These are phyloP conservation scores for Colletotrichum sp. DNA, from an alignment of 2,329 filamentous ascomycete species.

Conservation along the genomic window DNA sequence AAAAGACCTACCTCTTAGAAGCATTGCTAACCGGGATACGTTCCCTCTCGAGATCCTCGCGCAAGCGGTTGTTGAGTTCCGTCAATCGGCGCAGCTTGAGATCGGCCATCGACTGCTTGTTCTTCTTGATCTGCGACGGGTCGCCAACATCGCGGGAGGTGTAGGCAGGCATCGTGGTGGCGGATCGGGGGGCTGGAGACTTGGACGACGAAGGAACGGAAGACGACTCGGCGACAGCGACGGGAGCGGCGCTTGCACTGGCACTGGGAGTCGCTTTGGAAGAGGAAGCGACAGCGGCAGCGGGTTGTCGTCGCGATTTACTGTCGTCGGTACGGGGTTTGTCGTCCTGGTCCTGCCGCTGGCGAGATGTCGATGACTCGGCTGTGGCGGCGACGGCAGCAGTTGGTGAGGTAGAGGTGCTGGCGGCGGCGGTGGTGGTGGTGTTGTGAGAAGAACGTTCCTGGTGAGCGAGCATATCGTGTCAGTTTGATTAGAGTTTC, in stretches of 20 bases:
- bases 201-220: constrained; percentile 16
- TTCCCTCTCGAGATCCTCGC: constrained; percentile 94
- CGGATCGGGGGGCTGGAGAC: constrained; percentile 22
- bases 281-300: not conserved
- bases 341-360: constrained; percentile 14
- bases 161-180: constrained; percentile 66
- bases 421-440: constrained; percentile 1
- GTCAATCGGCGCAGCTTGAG: constrained; percentile 95
- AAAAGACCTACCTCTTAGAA: constrained; percentile 73
- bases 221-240: constrained; percentile 13
- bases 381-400: constrained; percentile 4
- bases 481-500: constrained; percentile 24
- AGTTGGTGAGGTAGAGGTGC: not conserved
- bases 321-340: constrained; percentile 1
- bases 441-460: constrained; percentile 14
- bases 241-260: not conserved
- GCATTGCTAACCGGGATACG: constrained; percentile 96
- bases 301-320: constrained; percentile 6
- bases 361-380: constrained; percentile 8
- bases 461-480: constrained; percentile 21
- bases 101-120: constrained; percentile 99
- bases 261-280: not conserved
- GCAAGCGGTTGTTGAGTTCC: constrained; percentile 93
- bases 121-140: constrained; percentile 78
- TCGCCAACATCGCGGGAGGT: constrained; percentile 71